A percentile compares a stretch with the other conserved stretches of the same genome.
Evolutionary conservation across 2,329 filamentous ascomycete species (phyloP).

Genomic region (Cytospora paraplurivora): DNA sequence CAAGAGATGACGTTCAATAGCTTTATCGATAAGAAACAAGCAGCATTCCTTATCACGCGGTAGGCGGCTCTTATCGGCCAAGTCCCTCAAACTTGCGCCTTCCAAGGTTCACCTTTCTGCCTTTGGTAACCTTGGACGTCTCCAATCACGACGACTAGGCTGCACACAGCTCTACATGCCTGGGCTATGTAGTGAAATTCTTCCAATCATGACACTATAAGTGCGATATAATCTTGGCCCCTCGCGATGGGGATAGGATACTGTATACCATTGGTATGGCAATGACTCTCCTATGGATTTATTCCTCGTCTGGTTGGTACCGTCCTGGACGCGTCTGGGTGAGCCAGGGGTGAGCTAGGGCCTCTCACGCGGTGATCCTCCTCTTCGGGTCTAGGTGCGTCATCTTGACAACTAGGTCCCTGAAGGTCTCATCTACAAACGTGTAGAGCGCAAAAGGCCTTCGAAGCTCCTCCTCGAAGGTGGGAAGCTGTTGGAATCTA

Average conservation of each 20-base stretch:
- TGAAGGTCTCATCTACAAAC: constrained; percentile 16
- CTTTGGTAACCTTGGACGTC: no score
- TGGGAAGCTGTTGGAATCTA: no score
- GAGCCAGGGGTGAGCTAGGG: constrained; percentile 25
- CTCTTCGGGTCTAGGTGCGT: constrained; percentile 27
- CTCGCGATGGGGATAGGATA: no score
- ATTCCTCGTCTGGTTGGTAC: neutral
- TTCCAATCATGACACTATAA: no score
- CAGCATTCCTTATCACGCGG: no score
- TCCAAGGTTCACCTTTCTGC: no score
- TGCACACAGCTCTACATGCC: no score
- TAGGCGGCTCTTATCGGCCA: neutral
- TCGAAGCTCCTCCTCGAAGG: no score
- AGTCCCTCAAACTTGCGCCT: no score
- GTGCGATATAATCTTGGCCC: no score
- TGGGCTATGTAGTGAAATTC: no score
- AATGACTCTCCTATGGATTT: neutral
- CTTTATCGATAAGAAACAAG: neutral
- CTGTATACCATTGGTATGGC: neutral
- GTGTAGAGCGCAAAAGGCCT: constrained; percentile 8
- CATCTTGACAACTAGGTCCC: constrained; percentile 28
- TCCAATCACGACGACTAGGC: no score
- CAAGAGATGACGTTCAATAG: neutral
- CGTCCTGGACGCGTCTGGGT: neutral
- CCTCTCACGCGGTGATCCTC: constrained; percentile 29